A percentile compares a stretch with the other conserved stretches of the same genome.
Evolutionary conservation across 331 rosid species (phyloP).

Genomic region (Pyrus hybrid): DNA sequence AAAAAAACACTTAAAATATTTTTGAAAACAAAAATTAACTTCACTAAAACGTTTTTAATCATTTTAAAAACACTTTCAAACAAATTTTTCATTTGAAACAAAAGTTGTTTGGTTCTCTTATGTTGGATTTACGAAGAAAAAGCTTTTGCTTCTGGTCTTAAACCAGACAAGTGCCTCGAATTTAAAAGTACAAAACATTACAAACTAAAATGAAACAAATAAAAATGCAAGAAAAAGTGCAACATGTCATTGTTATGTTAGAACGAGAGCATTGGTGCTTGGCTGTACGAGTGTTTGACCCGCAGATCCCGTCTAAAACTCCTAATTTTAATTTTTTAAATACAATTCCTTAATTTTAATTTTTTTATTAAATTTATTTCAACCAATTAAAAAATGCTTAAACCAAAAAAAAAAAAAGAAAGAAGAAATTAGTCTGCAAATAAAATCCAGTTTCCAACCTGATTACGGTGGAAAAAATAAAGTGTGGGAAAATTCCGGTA

Average conservation of each 20-base stretch:
- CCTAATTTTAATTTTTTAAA: too few relatives aligned
- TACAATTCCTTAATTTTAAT: too few relatives aligned
- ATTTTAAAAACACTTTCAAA: too few relatives aligned
- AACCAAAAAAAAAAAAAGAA: not conserved
- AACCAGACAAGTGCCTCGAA: not conserved
- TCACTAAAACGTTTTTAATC: too few relatives aligned
- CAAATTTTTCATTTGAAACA: not conserved
- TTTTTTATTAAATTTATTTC: not conserved
- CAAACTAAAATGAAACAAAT: not conserved
- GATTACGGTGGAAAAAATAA: not conserved
- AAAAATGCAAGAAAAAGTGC: not conserved
- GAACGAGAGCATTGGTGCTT: not conserved
- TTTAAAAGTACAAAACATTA: not conserved
- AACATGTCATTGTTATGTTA: not conserved
- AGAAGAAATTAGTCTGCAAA: not conserved
- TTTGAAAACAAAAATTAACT: too few relatives aligned
- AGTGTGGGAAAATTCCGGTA: not conserved
- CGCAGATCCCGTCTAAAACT: not conserved
- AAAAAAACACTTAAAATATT: too few relatives aligned
- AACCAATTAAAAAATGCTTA: not conserved
- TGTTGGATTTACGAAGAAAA: not conserved
- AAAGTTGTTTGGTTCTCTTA: too few relatives aligned
- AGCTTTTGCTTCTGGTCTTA: not conserved
- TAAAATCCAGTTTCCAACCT: not conserved
- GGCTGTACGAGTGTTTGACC: constrained; percentile 16